phyloP scores from a whole-genome alignment of 202 grass and related monocot genomes.

The Zoysia matrella region DNA sequence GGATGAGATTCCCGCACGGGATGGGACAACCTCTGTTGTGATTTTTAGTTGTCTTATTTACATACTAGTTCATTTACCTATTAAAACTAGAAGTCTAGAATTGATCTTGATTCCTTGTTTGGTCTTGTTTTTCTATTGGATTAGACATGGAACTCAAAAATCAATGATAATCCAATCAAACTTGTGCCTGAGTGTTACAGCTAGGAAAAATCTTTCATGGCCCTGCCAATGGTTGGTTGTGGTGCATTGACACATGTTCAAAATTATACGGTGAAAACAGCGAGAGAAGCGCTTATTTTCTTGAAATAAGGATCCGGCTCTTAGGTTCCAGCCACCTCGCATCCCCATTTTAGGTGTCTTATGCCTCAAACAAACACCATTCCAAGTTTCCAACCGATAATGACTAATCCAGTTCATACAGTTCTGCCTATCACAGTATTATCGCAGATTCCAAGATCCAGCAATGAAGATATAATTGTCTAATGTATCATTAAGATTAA shows the following conservation, averaged over 20 bases:
- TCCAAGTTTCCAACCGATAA: background rate
- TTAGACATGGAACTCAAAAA: background rate
- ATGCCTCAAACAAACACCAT: background rate
- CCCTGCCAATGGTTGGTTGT: background rate
- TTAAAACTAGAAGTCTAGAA: background rate
- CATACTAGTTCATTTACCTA: background rate
- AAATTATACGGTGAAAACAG: background rate
- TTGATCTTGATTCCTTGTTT: background rate
- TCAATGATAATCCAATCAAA: background rate
- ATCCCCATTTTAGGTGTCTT: background rate
- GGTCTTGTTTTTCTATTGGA: background rate
- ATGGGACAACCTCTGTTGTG: slow-evolving; percentile 8
- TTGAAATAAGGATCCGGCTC: background rate
- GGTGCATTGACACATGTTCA: background rate
- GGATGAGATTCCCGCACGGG: background rate
- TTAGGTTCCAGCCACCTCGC: background rate
- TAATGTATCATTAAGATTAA: background rate
- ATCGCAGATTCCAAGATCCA: background rate
- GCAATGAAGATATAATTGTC: slow-evolving; percentile 1
- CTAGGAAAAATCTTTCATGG: background rate
- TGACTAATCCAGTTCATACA: background rate
- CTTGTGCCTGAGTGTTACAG: background rate
- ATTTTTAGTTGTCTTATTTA: slow-evolving; percentile 20
- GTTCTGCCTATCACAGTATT: slow-evolving; percentile 8
- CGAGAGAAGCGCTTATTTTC: background rate